Percentiles rank a stretch among this genome's conserved stretches.
phyloP scores from a whole-genome alignment of 2,329 filamentous ascomycete species.

The Saccharata proteae region DNA sequence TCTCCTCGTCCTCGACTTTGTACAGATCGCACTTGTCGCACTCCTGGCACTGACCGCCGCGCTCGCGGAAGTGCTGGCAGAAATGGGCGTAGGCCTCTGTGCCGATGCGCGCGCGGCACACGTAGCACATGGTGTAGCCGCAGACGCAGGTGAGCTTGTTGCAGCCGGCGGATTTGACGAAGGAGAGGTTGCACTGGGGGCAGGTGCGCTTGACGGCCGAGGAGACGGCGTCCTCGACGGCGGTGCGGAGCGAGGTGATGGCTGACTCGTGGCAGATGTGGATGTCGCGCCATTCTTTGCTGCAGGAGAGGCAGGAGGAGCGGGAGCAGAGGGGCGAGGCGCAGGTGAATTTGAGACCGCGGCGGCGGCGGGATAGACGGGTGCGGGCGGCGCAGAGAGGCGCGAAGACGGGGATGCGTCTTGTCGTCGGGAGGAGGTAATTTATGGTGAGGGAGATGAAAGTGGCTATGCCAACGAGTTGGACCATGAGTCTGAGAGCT shows the following conservation, averaged over 20 bases:
- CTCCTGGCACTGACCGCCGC: conserved; percentile 55
- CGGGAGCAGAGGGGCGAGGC: conserved; percentile 55
- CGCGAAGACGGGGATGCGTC: conserved; percentile 16
- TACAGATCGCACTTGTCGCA: conserved; percentile 52
- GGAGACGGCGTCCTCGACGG: conserved; percentile 87
- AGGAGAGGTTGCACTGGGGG: conserved; percentile 78
- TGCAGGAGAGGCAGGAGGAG: conserved; percentile 69
- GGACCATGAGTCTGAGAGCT: conserved; percentile 38
- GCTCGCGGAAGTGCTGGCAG: conserved; percentile 82
- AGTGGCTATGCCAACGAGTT: too few relatives aligned
- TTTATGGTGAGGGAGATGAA: conserved; percentile 13
- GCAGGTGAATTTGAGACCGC: conserved; percentile 68
- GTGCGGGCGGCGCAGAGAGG: conserved; percentile 44
- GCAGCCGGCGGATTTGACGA: conserved; percentile 88
- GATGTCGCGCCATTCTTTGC: conserved; percentile 73
- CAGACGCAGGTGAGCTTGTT: conserved; percentile 95
- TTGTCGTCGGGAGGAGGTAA: conserved; percentile 12
- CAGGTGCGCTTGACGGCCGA: conserved; percentile 91
- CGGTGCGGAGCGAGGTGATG: conserved; percentile 68
- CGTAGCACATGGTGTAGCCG: conserved; percentile 96
- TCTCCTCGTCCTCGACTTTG: conserved; percentile 35
- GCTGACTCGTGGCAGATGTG: conserved; percentile 84
- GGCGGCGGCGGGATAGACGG: conserved; percentile 57
- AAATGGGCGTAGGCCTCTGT: conserved; percentile 85
- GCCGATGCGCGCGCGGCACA: conserved; percentile 58